Conservation (phyloP, 164 flowering plant genomes). For the Macadamia tetraphylla region DNA sequence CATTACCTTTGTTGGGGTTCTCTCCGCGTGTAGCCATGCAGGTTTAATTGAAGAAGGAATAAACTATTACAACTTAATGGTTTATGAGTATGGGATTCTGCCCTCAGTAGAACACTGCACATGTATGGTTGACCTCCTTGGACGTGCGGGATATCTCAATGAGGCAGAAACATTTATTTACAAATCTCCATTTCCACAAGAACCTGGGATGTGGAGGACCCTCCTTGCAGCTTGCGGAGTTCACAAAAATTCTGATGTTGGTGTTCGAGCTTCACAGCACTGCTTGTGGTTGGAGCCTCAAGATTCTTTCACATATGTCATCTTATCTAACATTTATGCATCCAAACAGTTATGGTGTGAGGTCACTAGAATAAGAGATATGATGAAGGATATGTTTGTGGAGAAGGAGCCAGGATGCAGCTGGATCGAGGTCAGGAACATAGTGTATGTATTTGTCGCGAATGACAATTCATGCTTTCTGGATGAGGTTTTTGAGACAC, state of each 20-base stretch:
- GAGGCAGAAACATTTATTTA: constrained; percentile 23
- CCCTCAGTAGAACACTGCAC: constrained; percentile 27
- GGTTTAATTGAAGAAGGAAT: constrained; percentile 24
- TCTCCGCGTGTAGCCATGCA: constrained; percentile 23
- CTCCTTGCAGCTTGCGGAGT: constrained; percentile 26
- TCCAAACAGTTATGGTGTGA: constrained; percentile 20
- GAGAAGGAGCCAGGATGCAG: constrained; percentile 23
- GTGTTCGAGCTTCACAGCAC: constrained; percentile 20
- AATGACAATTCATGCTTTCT: not conserved
- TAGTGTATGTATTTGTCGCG: not conserved
- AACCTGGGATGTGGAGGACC: constrained; percentile 21
- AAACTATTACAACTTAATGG: constrained; percentile 17
- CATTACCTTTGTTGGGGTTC: constrained; percentile 20
- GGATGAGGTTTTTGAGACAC: not conserved
- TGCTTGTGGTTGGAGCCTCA: constrained; percentile 20
- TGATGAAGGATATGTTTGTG: constrained; percentile 14
- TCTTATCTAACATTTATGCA: constrained; percentile 23
- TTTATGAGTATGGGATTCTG: constrained; percentile 15
- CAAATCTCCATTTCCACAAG: constrained; percentile 18
- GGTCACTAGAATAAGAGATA: constrained; percentile 13
- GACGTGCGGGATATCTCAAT: constrained; percentile 25
- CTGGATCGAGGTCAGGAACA: constrained; percentile 9
- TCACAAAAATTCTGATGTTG: constrained; percentile 20
- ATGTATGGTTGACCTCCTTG: constrained; percentile 29
- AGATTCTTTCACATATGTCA: constrained; percentile 12